These are phyloP conservation scores for Aspergillus pseudonomiae DNA, from an alignment of 2,329 filamentous ascomycete genomes.

Conservation along the genomic window DNA sequence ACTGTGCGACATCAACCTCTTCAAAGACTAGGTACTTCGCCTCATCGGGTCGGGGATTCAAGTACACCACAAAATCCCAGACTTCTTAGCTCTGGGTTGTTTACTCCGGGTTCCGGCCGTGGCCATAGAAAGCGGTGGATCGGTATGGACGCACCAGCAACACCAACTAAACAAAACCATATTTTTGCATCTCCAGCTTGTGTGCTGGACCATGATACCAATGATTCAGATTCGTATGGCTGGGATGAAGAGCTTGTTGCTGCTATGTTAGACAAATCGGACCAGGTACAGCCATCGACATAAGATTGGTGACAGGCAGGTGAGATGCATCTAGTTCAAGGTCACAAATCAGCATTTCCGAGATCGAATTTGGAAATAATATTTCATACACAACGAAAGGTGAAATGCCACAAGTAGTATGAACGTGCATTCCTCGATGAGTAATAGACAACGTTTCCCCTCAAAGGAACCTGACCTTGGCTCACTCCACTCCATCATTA, in stretches of 20 bases:
- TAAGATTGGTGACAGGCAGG: neutral
- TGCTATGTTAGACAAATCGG: neutral
- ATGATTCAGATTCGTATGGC: neutral
- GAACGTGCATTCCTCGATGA: neutral
- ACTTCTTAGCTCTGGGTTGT: neutral
- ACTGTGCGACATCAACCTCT: neutral
- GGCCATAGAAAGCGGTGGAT: neutral
- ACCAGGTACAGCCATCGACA: neutral
- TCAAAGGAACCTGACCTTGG: too few species aligned
- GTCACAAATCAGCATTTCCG: neutral
- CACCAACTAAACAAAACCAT: neutral
- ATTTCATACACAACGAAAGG: neutral
- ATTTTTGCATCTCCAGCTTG: neutral
- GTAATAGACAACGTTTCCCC: too few species aligned
- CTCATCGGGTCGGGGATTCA: neutral
- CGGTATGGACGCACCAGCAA: neutral
- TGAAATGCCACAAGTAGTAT: accelerated
- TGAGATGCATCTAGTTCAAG: neutral
- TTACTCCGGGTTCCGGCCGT: neutral
- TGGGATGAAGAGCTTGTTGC: neutral
- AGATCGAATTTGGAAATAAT: neutral
- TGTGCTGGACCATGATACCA: neutral
- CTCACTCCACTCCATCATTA: neutral
- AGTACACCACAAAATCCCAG: neutral
- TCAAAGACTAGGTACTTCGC: neutral